phyloP scores from a whole-genome alignment of 345 rosid genomes.

The Murraya paniculata region DNA sequence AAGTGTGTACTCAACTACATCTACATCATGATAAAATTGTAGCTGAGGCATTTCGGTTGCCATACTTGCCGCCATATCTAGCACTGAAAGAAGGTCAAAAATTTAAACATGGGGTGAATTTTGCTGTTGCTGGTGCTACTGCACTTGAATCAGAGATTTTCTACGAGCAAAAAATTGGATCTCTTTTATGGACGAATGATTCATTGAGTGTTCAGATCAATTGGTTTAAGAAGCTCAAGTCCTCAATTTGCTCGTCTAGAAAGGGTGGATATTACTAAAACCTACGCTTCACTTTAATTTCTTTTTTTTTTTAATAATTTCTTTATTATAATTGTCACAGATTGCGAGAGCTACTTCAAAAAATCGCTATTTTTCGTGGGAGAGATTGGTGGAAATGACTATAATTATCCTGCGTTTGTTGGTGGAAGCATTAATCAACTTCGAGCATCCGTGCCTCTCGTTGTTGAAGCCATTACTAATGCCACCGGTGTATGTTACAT shows the following conservation, averaged over 20 bases:
- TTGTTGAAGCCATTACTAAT: conserved; percentile 41
- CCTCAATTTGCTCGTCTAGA: conserved; percentile 42
- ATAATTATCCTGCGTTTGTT: conserved; percentile 43
- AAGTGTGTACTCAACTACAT: background rate
- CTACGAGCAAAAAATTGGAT: conserved; percentile 26
- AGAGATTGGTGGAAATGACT: conserved; percentile 80
- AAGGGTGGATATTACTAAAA: conserved; percentile 32
- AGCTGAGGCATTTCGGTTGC: conserved; percentile 66
- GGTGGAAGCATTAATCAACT: conserved; percentile 40
- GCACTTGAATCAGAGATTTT: conserved; percentile 47
- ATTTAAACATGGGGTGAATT: conserved; percentile 40
- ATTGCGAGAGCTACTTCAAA: conserved; percentile 44
- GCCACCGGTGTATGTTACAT: conserved; percentile 34
- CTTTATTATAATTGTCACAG: conserved; percentile 19
- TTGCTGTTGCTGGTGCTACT: conserved; percentile 75
- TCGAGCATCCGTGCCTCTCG: conserved; percentile 40
- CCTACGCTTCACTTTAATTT: background rate
- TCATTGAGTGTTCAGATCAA: conserved; percentile 50
- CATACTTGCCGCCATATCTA: conserved; percentile 50
- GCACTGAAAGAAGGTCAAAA: conserved; percentile 21
- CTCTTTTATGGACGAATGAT: conserved; percentile 39
- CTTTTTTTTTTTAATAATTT: background rate
- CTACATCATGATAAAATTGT: background rate
- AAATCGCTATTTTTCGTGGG: conserved; percentile 66
- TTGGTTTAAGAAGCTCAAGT: conserved; percentile 64